Base-by-base conservation (phyloP, 2,329 filamentous ascomycete genomes). In the Calonectria ilicicola region DNA sequence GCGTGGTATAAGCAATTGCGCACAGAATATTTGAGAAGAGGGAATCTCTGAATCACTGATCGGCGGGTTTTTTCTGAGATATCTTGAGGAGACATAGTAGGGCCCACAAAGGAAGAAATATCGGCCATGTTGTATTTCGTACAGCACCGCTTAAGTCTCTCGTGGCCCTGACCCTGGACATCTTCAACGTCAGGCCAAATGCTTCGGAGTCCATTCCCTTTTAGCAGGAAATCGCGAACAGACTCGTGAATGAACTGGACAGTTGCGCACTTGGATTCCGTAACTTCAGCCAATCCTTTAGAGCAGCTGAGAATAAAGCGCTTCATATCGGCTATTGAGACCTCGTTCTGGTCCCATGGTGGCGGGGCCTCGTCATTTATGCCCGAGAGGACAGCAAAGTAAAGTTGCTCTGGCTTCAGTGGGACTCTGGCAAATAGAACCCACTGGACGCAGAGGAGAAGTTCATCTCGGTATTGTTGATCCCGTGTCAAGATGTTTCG, bases 401-500 rank as follows among this genome's bases (percentile, higher is more conserved):
- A 89, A 2, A 89, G 81, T 76, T 91, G 84, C 17, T 83, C 74
- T 0, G 79, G 84, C 0, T 65, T 81, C 6, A 91, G 73, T 0
- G 89, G 87, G 1, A 80, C 77, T 29, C 77, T 83, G 2, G 90
- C 83, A 65, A 85, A 91, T 0, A 92, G 82, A 2, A 92, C 81
- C 86, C 87, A 91, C 65, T 65, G 85, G 0, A 92, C 76, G 53
- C 86, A 90, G 1, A 88, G 76, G 0, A 84, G 71, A 1, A 91
- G 75, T 0, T 84, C 79, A 1, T 86, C 80, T 53, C 80, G 80
- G 29, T 89, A 83, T 0, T 83, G 67, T 1, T 73, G 23, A 72
- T 92, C 89, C 29, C 88, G 83, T 2, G 74, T 84, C 8, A 91
- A 69, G 1, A 91, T 89, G 35, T 88, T 80, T 10, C 81, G 82